Evolutionary conservation across 768 basidiomycete species (phyloP), one percentile per base, ranked within the genome.

Genomic region (Termitomyces sp.): DNA sequence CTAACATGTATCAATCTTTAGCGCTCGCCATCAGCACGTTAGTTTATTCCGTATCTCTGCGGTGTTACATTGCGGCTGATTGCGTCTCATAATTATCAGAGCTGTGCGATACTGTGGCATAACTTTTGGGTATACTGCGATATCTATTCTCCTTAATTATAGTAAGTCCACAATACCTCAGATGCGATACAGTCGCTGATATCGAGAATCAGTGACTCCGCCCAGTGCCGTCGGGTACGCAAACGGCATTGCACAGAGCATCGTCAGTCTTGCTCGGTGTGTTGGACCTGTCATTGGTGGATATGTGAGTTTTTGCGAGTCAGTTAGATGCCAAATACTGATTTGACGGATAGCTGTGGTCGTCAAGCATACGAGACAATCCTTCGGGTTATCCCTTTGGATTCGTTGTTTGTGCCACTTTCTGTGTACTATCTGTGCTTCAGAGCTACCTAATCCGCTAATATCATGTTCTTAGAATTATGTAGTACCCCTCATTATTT

Each of bases 201-300:
- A 23, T 38, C 60, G 53, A 43, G 54, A 43, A 53, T 44, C 55
- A 94, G 91, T 96, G 89, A 92, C 94, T 0, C 94, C 96, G 2
- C 93, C 94, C 1, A 79, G 80, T 36, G 85, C 92, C 7, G 84
- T 98, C 38, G 92, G 94, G 7, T 84, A 92, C 56, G 92, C 96
- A 10, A 99, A 98, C 65, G 97, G 96, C 16, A 84, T 96, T 20
- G 97, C 94, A 0, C 97, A 99, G 70, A 94, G 92, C 64, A 89
- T 93, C 31, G 95, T 96, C 58, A 94, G 92, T 59, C 83, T 96
- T 23, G 92, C 95, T 4, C 83, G 97, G 38, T 97, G 94, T 73
- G 64, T 92, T 35, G 97, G 93, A 20, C 93, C 94, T 20, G 82
- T 93, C 38, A 74, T 92, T 16, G 91, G 91, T 44, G 91, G 91